Conservation (phyloP, 345 rosid species). For the Euphorbia lathyris region DNA sequence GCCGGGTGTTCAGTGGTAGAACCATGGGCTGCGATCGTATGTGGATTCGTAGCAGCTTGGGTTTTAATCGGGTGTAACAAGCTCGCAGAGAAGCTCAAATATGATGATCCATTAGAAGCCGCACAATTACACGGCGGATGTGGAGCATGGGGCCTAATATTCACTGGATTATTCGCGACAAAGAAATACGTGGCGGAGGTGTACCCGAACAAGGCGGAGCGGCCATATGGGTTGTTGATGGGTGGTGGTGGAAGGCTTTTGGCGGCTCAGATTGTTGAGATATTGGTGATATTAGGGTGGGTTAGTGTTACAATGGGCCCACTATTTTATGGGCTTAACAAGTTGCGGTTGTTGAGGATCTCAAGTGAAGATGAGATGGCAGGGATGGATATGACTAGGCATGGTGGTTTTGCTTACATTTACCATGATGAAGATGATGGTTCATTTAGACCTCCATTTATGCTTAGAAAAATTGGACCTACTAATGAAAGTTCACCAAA, state of each 20-base stretch:
- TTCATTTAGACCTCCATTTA: slow-evolving; percentile 2
- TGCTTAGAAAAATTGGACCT: slow-evolving; percentile 15
- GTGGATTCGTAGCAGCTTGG: slow-evolving; percentile 51
- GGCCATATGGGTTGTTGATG: slow-evolving; percentile 26
- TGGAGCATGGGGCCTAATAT: slow-evolving; percentile 55
- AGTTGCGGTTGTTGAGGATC: slow-evolving; percentile 22
- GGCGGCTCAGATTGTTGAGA: slow-evolving; percentile 25
- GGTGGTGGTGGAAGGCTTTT: slow-evolving; percentile 22
- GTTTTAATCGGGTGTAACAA: slow-evolving; percentile 49
- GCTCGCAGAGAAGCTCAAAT: slow-evolving; percentile 40
- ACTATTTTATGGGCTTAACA: slow-evolving; percentile 20
- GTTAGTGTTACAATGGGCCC: slow-evolving; percentile 24
- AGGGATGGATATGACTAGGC: slow-evolving; percentile 31
- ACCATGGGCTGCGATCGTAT: slow-evolving; percentile 56
- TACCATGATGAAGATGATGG: slow-evolving; percentile 23
- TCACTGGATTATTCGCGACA: slow-evolving; percentile 46
- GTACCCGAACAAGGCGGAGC: slow-evolving; percentile 18
- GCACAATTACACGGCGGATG: slow-evolving; percentile 66
- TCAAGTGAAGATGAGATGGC: slow-evolving; percentile 27
- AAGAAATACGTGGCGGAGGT: slow-evolving; percentile 38
- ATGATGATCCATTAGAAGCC: slow-evolving; percentile 55
- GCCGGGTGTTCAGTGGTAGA: slow-evolving; percentile 51
- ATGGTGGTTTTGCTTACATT: slow-evolving; percentile 26
- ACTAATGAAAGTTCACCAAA: not conserved
- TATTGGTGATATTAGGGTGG: slow-evolving; percentile 26